Evolutionary conservation across 2,329 filamentous ascomycete species (phyloP).

Genomic region (Colletotrichum cuscutae): DNA sequence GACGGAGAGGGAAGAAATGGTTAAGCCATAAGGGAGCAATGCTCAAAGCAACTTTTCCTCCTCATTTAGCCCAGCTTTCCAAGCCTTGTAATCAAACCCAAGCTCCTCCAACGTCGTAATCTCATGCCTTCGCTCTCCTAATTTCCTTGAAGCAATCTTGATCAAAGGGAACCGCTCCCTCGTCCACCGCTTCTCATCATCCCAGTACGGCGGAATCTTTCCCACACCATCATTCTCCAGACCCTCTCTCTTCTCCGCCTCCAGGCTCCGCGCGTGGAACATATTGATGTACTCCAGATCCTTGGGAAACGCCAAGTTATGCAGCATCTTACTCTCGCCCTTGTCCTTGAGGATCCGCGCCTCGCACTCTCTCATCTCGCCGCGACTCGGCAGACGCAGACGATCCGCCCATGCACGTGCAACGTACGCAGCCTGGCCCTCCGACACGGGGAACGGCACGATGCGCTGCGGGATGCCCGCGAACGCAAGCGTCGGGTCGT

Average conservation of each 20-base stretch:
- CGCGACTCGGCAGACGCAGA: slow-evolving; percentile 61
- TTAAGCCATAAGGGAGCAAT: background rate
- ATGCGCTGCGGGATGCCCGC: slow-evolving; percentile 73
- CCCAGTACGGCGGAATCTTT: slow-evolving; percentile 52
- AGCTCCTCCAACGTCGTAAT: slow-evolving; percentile 60
- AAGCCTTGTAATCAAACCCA: slow-evolving; percentile 50
- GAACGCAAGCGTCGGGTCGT: slow-evolving; percentile 74
- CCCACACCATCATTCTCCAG: slow-evolving; percentile 50
- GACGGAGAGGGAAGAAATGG: too few relatives aligned
- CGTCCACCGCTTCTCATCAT: slow-evolving; percentile 50
- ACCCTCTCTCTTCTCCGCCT: slow-evolving; percentile 41
- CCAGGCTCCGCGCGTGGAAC: slow-evolving; percentile 59
- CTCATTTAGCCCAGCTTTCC: slow-evolving; percentile 37
- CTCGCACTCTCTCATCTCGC: slow-evolving; percentile 73
- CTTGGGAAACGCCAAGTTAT: slow-evolving; percentile 57
- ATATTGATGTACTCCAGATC: slow-evolving; percentile 71
- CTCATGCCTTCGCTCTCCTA: slow-evolving; percentile 47
- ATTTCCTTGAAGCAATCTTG: slow-evolving; percentile 49
- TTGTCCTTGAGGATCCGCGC: slow-evolving; percentile 60
- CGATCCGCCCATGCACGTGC: slow-evolving; percentile 74
- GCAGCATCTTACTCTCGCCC: slow-evolving; percentile 50
- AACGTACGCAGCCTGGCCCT: slow-evolving; percentile 75
- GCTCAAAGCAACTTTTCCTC: slow-evolving; percentile 15
- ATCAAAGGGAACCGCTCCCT: slow-evolving; percentile 52
- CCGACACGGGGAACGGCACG: slow-evolving; percentile 77